These are phyloP conservation scores for Lepidium sativum DNA, from an alignment of 345 rosid species.

Conservation along the genomic window DNA sequence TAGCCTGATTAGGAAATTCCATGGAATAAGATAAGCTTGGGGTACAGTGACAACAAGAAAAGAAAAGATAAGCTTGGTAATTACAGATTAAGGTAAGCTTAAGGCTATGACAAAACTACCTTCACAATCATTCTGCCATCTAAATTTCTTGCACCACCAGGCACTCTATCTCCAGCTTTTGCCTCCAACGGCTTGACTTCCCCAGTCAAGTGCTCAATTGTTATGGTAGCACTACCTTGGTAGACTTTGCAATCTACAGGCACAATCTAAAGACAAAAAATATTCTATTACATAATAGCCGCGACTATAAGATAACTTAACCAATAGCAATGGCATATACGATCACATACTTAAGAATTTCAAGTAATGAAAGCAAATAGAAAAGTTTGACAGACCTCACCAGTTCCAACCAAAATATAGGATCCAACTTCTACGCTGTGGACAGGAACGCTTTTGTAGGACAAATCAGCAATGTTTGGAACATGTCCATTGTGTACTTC, in stretches of 20 bases:
- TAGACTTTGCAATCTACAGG: conserved; percentile 92
- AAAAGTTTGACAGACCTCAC: conserved; percentile 75
- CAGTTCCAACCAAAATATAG: conserved; percentile 82
- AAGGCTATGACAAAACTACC: conserved; percentile 30
- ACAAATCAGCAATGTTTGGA: conserved; percentile 66
- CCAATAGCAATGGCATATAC: not conserved
- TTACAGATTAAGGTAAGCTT: not conserved
- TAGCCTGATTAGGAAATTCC: conserved; percentile 39
- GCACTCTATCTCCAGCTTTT: conserved; percentile 77
- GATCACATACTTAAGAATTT: not conserved
- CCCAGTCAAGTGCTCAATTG: conserved; percentile 93
- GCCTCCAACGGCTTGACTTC: conserved; percentile 91
- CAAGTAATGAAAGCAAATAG: not conserved
- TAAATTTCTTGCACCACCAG: conserved; percentile 95
- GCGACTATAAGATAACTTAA: not conserved
- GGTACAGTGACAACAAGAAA: too few species aligned
- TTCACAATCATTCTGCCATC: conserved; percentile 94
- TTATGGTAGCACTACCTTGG: conserved; percentile 87
- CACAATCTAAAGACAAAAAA: conserved; percentile 50
- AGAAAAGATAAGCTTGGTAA: not conserved
- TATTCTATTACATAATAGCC: not conserved
- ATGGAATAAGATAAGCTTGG: not conserved
- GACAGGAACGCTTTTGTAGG: conserved; percentile 72
- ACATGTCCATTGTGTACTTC: conserved; percentile 47
- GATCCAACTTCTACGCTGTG: conserved; percentile 80